Base-by-base conservation (phyloP, 2,329 filamentous ascomycete species). In the Coniochaeta sp. region DNA sequence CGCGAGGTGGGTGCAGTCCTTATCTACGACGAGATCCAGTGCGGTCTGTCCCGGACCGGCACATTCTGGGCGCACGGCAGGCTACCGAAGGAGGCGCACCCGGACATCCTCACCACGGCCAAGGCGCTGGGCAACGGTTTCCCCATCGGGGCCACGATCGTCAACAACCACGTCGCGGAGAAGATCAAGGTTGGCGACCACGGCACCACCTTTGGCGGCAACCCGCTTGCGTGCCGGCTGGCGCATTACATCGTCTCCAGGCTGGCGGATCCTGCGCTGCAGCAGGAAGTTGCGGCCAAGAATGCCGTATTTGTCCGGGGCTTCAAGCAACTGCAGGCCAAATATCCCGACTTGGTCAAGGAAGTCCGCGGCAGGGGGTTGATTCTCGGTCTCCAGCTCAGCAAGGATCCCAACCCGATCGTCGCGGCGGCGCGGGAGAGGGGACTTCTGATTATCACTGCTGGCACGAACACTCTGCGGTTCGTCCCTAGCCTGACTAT, bases 91-190 rank as follows among this genome's bases (percentile, higher is more conserved):
- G 85, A 88, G 57, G 90, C 91, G 1, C 94, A 99, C 65, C 94
- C 94, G 6, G 94, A 99, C 63, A 86, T 99, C 58, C 72, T 99
- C 57, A 96, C 92, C 13, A 92, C 89, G 0, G 94, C 94, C 52
- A 99, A 99, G 74, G 94, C 94, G 1, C 83, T 99, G 2, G 94
- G 94, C 14, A 99, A 99, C 64, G 94, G 94, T 5, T 92, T 96
- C 68, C 94, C 94, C 47, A 91, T 99, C 58, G 94, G 90, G 49
- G 94, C 94, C 6, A 89, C 87, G 4, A 80, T 82, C 50, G 76
- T 79, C 31, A 79, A 73, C 57, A 63, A 63, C 51, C 73, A 77
- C 22, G 88, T 95, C 1, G 84, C 82, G 26, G 78, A 85, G 50
- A 83, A 85, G 61, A 80, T 82, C 60, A 72, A 75, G 59, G 67